Base-by-base conservation (phyloP, 2,329 filamentous ascomycete genomes). In the Beauveria sp. region DNA sequence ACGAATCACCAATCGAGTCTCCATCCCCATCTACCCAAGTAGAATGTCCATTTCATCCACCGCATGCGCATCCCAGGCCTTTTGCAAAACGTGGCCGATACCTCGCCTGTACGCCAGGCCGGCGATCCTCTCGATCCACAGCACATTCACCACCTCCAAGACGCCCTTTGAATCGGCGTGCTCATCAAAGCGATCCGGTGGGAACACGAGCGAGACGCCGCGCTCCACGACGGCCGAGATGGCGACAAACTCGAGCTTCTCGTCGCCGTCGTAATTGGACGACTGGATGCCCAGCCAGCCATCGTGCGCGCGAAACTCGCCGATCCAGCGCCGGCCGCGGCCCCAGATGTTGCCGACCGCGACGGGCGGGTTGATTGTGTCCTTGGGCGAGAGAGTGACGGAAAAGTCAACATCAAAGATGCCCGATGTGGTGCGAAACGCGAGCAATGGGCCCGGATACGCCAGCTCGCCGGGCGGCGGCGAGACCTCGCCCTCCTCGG, bases 51-150 rank as follows among this genome's bases (percentile, higher is more conserved):
- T 71, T 61, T 77, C 73, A 20, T 77, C 73, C 62, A 69, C 70
- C 6, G 71, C 72, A 47, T 77, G 71, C 5, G 69, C 69, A 34
- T 77, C 74, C 76, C 77, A 79, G 1, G 70, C 72, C 63, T 71
- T 71, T 61, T 71, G 68, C 52, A 79, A 57, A 5, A 79, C 70
- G 64, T 78, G 76, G 0, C 77, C 77, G 30, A 79, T 68, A 3
- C 77, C 77, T 30, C 76, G 66, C 20, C 77, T 67, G 61, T 75
- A 78, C 7, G 72, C 72, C 59, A 79, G 69, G 18, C 71, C 76
- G 10, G 75, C 75, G 22, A 79, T 77, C 26, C 76, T 68, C 69
- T 79, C 77, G 20, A 79, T 72, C 77, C 77, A 79, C 37, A 79
- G 64, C 44, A 79, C 77, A 30, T 79, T 79, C 20, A 79, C 73